Evolutionary conservation across 2,329 filamentous ascomycete species (phyloP).

Genomic region (Pseudocercospora fuligena): DNA sequence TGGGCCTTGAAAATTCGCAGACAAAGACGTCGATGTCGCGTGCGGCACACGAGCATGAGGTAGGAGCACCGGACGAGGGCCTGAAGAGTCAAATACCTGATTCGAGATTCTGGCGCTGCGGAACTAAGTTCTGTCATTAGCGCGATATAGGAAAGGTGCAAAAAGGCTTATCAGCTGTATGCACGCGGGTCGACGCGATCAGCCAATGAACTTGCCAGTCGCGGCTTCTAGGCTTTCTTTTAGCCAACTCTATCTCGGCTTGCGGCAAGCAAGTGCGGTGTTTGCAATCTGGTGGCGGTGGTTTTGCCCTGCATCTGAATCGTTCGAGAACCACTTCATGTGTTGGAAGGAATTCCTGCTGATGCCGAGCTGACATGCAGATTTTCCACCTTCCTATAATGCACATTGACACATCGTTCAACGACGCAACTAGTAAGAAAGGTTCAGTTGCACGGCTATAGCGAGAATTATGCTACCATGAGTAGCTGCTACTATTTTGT

Average conservation of each 20-base stretch:
- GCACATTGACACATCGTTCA: background rate
- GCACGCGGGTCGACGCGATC: background rate
- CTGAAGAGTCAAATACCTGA: conserved; percentile 5
- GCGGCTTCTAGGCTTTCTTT: background rate
- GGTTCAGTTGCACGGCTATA: background rate
- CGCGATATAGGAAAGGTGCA: background rate
- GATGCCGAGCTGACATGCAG: background rate
- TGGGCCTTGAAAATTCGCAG: background rate
- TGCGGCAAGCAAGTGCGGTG: conserved; percentile 1
- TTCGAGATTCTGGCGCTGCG: conserved; percentile 4
- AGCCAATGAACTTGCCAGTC: background rate
- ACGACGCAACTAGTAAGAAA: background rate
- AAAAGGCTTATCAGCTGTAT: conserved; percentile 4
- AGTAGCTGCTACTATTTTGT: background rate
- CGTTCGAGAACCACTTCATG: background rate
- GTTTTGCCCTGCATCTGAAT: background rate
- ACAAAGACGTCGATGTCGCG: conserved; percentile 3
- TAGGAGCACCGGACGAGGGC: background rate
- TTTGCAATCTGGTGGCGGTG: conserved; percentile 3
- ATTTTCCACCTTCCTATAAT: background rate
- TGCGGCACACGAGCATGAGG: background rate
- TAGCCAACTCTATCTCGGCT: background rate
- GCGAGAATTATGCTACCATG: background rate
- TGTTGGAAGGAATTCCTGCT: background rate
- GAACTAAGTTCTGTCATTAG: background rate